Percentiles rank a stretch among this genome's conserved stretches.
These are phyloP conservation scores for Fusarium gaditjirri DNA, from an alignment of 2,329 filamentous ascomycete species.

Conservation along the genomic window DNA sequence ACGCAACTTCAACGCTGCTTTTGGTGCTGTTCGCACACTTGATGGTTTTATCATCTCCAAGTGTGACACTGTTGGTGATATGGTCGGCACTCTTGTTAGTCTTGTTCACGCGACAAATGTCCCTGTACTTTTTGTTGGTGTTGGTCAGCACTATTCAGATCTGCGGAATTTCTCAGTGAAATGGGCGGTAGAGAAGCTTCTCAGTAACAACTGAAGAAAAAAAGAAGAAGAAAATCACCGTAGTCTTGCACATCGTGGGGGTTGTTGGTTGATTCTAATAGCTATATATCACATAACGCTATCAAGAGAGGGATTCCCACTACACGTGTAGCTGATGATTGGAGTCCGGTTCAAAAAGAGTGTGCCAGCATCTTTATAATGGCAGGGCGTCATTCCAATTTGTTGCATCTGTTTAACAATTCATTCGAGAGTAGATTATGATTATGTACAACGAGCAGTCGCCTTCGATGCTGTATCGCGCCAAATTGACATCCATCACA, in stretches of 20 bases:
- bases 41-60: slow-evolving; percentile 99
- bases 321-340: not conserved
- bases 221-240: slow-evolving; percentile 35
- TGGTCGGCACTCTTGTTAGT: slow-evolving; percentile 94
- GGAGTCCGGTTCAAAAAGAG: not conserved
- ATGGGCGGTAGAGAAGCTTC: slow-evolving; percentile 74
- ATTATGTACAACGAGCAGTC: slow-evolving; percentile 43
- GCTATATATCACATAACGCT: slow-evolving; percentile 1
- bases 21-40: slow-evolving; percentile 81
- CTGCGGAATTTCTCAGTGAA: slow-evolving; percentile 75
- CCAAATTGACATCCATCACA: slow-evolving; percentile 26
- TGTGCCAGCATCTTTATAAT: not conserved
- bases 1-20: slow-evolving; percentile 93
- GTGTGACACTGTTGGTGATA: slow-evolving; percentile 99
- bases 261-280: not conserved
- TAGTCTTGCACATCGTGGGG: not conserved
- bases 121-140: slow-evolving; percentile 90
- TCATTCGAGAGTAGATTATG: slow-evolving; percentile 40
- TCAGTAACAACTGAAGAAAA: slow-evolving; percentile 58
- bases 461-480: slow-evolving; percentile 12
- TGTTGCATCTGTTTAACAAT: slow-evolving; percentile 11
- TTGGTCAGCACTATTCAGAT: slow-evolving; percentile 76
- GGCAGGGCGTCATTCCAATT: not conserved
- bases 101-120: slow-evolving; percentile 98
- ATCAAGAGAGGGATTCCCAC: slow-evolving; percentile 4